Conservation (phyloP, 2,329 filamentous ascomycete genomes). For the Dothidotthia symphoricarpi region DNA sequence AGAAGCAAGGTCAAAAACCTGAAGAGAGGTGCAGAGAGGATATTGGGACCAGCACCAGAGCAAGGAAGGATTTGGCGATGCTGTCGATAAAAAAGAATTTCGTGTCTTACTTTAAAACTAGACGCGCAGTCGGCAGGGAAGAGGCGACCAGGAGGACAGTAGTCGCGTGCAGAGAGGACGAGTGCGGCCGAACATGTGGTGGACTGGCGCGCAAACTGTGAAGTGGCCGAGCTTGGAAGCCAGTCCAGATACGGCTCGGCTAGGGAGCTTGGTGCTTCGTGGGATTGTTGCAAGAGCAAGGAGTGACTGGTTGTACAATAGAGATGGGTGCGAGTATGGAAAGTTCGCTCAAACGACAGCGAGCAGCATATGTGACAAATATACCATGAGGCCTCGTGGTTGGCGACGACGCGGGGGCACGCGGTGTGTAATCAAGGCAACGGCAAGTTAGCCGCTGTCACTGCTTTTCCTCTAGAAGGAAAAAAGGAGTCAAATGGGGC, state of each 20-base stretch:
- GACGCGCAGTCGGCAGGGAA: constrained; percentile 29
- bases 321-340: background rate
- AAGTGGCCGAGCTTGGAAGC: constrained; percentile 17
- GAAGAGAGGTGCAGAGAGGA: background rate
- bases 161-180: constrained; percentile 26
- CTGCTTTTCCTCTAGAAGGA: too few relatives aligned
- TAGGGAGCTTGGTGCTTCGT: constrained; percentile 24
- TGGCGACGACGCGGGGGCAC: too few relatives aligned
- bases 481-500: too few relatives aligned
- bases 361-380: too few relatives aligned
- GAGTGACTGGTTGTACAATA: too few relatives aligned
- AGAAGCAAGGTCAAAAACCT: background rate
- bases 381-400: too few relatives aligned
- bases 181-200: constrained; percentile 23
- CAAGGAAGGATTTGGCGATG: too few relatives aligned
- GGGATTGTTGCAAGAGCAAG: background rate
- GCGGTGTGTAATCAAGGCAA: too few relatives aligned
- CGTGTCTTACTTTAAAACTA: constrained; percentile 30
- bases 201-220: constrained; percentile 30
- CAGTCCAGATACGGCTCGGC: constrained; percentile 22
- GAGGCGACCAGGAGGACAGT: constrained; percentile 20
- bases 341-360: too few relatives aligned
- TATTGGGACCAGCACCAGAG: background rate
- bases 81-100: constrained; percentile 8
- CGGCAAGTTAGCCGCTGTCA: too few relatives aligned